These are phyloP conservation scores for Waitea zeae DNA, from an alignment of 1,284 basidiomycete genomes.

Conservation along the genomic window DNA sequence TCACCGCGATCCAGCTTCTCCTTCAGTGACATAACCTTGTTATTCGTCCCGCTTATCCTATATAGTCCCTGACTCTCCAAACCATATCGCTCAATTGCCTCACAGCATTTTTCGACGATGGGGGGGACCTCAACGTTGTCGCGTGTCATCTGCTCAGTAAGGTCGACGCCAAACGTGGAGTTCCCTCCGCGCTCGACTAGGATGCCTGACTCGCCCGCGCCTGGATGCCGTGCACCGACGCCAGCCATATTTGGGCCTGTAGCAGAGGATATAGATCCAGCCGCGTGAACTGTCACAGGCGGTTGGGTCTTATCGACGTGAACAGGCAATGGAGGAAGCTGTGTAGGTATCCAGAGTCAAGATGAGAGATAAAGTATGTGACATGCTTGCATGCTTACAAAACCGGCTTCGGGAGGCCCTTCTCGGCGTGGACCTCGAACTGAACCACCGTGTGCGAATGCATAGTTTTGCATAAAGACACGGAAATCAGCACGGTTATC, in stretches of 20 bases:
- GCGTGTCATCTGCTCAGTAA: conserved; percentile 81
- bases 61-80: conserved; percentile 83
- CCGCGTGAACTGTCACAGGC: conserved; percentile 6
- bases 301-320: conserved; percentile 16
- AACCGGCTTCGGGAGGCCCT: conserved; percentile 75
- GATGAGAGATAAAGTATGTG: neutral
- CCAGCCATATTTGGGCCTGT: conserved; percentile 1
- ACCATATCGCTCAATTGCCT: conserved; percentile 84
- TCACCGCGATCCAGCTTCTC: conserved; percentile 74
- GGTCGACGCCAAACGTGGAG: conserved; percentile 81
- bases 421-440: conserved; percentile 63
- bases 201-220: conserved; percentile 13
- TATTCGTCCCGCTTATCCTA: conserved; percentile 82
- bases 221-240: neutral
- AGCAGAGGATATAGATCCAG: too few species aligned
- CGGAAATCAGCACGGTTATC: conserved; percentile 94
- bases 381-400: conserved; percentile 14
- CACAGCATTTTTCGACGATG: conserved; percentile 80
- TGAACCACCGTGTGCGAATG: conserved; percentile 56
- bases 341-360: conserved; percentile 3
- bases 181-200: conserved; percentile 40
- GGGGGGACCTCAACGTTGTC: conserved; percentile 83
- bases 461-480: conserved; percentile 93
- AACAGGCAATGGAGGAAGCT: conserved; percentile 47
- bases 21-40: conserved; percentile 75